Evolutionary conservation across 495 filamentous ascomycete species (phyloP).

Genomic region (Penicillium crystallinum): DNA sequence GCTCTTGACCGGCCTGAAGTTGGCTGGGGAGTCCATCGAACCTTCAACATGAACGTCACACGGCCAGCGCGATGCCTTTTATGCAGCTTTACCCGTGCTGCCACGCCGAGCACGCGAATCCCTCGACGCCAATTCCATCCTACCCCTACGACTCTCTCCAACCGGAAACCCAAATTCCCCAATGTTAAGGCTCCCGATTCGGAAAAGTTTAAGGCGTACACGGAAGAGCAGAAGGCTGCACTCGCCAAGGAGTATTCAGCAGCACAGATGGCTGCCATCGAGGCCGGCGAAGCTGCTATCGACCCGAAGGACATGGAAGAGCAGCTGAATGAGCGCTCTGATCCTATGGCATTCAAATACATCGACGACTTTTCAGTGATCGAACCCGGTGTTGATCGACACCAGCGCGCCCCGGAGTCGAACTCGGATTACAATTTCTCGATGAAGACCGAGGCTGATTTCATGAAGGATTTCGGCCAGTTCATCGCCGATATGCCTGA

Average conservation of each 20-base stretch:
- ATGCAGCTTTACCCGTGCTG: conserved; percentile 43
- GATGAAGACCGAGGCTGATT: conserved; percentile 56
- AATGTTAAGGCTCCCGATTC: conserved; percentile 16
- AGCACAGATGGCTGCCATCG: conserved; percentile 76
- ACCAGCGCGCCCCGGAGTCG: conserved; percentile 47
- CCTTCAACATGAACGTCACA: conserved; percentile 50
- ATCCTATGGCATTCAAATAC: conserved; percentile 70
- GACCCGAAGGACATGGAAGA: conserved; percentile 69
- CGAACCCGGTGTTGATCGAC: conserved; percentile 69
- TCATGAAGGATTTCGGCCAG: conserved; percentile 51
- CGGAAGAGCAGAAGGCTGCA: conserved; percentile 56
- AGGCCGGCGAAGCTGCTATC: conserved; percentile 80
- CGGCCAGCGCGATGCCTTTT: conserved; percentile 56
- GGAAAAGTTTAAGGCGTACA: conserved; percentile 58
- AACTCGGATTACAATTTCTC: conserved; percentile 56
- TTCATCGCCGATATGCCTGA: conserved; percentile 51
- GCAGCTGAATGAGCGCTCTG: conserved; percentile 61
- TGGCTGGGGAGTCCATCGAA: conserved; percentile 23
- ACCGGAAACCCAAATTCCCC: conserved; percentile 32
- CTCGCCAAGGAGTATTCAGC: conserved; percentile 67
- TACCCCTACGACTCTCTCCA: conserved; percentile 32
- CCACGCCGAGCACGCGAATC: conserved; percentile 37
- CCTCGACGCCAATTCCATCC: conserved; percentile 50
- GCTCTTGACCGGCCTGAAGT: conserved; percentile 22
- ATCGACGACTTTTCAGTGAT: conserved; percentile 78